Evolutionary conservation across 345 rosid genomes (phyloP).

Genomic region (Balakata baccata): DNA sequence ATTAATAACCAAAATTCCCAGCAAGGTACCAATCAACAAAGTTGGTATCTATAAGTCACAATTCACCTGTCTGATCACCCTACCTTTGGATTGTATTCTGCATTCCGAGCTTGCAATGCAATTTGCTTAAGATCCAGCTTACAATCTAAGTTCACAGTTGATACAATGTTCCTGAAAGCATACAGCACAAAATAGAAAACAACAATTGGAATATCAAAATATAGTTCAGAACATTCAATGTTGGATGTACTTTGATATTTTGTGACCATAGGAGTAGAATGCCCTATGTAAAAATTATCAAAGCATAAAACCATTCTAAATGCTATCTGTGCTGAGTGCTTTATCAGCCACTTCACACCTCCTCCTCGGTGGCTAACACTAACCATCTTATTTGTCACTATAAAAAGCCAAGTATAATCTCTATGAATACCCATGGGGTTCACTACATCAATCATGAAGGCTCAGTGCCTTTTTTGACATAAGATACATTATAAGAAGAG

Average conservation of each 20-base stretch:
- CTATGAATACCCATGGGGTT: neutral
- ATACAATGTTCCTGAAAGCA: slow-evolving; percentile 64
- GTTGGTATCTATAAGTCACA: neutral
- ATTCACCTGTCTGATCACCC: neutral
- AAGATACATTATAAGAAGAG: too few species aligned
- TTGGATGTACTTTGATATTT: neutral
- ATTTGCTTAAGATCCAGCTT: slow-evolving; percentile 77
- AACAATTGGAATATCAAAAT: neutral
- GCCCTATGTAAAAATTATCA: neutral
- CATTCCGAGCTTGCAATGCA: slow-evolving; percentile 79
- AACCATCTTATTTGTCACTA: neutral
- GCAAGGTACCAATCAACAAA: neutral
- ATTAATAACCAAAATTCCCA: slow-evolving; percentile 9
- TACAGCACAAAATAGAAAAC: neutral
- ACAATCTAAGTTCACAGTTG: slow-evolving; percentile 80
- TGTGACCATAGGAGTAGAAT: neutral
- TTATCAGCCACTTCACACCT: neutral
- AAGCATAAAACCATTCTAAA: neutral
- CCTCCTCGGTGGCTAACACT: neutral
- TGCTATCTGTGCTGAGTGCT: neutral
- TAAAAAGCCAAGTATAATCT: neutral
- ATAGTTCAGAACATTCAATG: neutral
- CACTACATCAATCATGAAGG: neutral
- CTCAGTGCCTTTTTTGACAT: too few species aligned
- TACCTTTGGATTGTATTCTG: slow-evolving; percentile 80